Evolutionary conservation across 2,329 filamentous ascomycete genomes (phyloP).

Genomic region (Phaeophleospora eucalypticola): DNA sequence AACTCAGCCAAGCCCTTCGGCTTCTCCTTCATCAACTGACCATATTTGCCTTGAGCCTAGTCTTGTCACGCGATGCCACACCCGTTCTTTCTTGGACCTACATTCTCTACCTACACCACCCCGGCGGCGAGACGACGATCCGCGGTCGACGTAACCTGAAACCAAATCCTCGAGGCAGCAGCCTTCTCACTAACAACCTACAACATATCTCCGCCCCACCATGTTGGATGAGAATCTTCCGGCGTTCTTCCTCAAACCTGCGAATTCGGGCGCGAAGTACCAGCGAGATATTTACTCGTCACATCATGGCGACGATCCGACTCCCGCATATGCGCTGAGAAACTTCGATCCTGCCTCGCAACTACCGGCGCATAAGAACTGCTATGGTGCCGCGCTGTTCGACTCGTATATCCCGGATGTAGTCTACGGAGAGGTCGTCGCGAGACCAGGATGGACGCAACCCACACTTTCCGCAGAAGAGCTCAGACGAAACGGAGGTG

Average conservation of each 20-base stretch:
- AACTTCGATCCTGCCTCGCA: slow-evolving; percentile 62
- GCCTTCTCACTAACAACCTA: neutral
- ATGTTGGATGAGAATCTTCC: slow-evolving; percentile 62
- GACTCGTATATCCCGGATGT: slow-evolving; percentile 78
- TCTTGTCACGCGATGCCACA: slow-evolving; percentile 3
- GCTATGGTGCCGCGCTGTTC: slow-evolving; percentile 80
- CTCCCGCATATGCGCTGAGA: slow-evolving; percentile 74
- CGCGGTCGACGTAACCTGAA: slow-evolving; percentile 1
- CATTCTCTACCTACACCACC: neutral
- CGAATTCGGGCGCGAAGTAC: slow-evolving; percentile 48
- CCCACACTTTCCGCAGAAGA: slow-evolving; percentile 78
- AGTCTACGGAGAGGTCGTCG: slow-evolving; percentile 79
- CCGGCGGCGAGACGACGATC: too few species aligned
- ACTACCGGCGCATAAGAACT: slow-evolving; percentile 67
- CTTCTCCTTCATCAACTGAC: neutral
- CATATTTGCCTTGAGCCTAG: neutral
- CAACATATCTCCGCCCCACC: neutral
- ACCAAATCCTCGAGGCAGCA: neutral
- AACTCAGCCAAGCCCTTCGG: neutral
- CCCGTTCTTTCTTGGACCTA: neutral
- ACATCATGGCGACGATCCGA: slow-evolving; percentile 75
- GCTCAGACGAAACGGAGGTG: slow-evolving; percentile 64
- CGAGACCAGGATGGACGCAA: slow-evolving; percentile 81
- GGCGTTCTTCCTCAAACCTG: slow-evolving; percentile 58
- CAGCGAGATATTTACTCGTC: slow-evolving; percentile 53